phyloP scores from a whole-genome alignment of 2,329 filamentous ascomycete genomes.

The Exophiala dermatitidis region DNA sequence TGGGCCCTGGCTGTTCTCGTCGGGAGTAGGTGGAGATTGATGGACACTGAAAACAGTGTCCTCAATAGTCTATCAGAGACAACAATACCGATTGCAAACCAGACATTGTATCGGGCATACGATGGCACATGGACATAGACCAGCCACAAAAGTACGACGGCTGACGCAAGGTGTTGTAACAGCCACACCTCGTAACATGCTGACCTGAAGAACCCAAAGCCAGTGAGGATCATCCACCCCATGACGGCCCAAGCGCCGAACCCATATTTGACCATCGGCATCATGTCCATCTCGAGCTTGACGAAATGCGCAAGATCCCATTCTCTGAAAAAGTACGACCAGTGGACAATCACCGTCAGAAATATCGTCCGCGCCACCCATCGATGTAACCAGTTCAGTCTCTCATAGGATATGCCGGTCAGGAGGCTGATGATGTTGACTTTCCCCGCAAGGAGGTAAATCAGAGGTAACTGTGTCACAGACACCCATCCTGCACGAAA shows the following conservation, averaged over 20 bases:
- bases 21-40: conserved; percentile 14
- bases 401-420: conserved; percentile 44
- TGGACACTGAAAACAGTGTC: conserved; percentile 10
- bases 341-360: conserved; percentile 49
- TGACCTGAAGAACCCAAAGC: conserved; percentile 44
- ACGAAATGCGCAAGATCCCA: conserved; percentile 49
- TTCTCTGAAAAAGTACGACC: conserved; percentile 48
- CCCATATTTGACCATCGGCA: conserved; percentile 45
- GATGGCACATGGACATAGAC: conserved; percentile 29
- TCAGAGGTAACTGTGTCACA: conserved; percentile 48
- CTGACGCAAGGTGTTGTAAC: conserved; percentile 47
- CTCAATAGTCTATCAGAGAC: conserved; percentile 19
- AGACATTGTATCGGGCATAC: conserved; percentile 23
- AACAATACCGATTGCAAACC: conserved; percentile 21
- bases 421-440: conserved; percentile 47
- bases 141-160: conserved; percentile 43
- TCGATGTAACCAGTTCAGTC: conserved; percentile 48
- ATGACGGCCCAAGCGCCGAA: conserved; percentile 48
- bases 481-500: conserved; percentile 51
- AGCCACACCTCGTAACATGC: conserved; percentile 50
- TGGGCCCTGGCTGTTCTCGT: not conserved
- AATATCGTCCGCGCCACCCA: conserved; percentile 48
- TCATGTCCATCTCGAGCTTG: conserved; percentile 41
- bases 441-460: conserved; percentile 52
- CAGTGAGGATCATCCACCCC: conserved; percentile 46